phyloP scores from a whole-genome alignment of 768 basidiomycete species.

The Boletellus emodensis region DNA sequence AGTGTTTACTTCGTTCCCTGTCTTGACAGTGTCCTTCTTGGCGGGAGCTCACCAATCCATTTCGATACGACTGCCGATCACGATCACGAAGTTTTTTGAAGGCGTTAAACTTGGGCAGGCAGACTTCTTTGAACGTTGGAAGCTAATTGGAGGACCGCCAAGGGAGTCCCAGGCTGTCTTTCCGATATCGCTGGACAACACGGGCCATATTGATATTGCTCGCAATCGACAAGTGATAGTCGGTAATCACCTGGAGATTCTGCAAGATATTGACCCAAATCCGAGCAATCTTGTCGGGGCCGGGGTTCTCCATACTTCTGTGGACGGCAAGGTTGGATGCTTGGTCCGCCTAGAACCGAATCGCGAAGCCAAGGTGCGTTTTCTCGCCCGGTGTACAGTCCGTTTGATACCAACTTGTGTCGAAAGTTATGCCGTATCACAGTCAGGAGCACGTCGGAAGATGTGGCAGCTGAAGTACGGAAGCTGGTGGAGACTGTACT shows the following conservation, averaged over 20 bases:
- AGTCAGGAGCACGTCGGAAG: conserved; percentile 91
- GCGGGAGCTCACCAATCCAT: conserved; percentile 89
- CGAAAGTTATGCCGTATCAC: conserved; percentile 86
- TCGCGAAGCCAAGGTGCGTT: conserved; percentile 83
- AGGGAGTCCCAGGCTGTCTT: conserved; percentile 89
- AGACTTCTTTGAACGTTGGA: conserved; percentile 99
- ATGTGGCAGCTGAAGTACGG: conserved; percentile 72
- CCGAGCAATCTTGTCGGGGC: conserved; percentile 90
- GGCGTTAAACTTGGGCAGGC: conserved; percentile 77
- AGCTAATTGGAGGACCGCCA: conserved; percentile 92
- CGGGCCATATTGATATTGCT: conserved; percentile 70
- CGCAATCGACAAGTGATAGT: conserved; percentile 72
- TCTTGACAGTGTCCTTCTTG: conserved; percentile 84
- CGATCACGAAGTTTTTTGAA: conserved; percentile 89
- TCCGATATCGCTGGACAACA: conserved; percentile 62
- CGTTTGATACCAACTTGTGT: neutral
- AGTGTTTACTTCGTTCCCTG: conserved; percentile 69
- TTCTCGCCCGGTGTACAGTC: neutral
- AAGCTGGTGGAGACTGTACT: conserved; percentile 43
- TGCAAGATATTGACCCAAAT: conserved; percentile 90
- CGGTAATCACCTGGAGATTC: conserved; percentile 72
- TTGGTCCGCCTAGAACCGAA: conserved; percentile 92
- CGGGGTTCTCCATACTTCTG: conserved; percentile 93
- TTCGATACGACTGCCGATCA: conserved; percentile 79
- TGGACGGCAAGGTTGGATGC: conserved; percentile 93